Percentiles rank a stretch among this genome's conserved stretches.
phyloP scores from a whole-genome alignment of 306 rosid species.

The Arachis hypogaea region DNA sequence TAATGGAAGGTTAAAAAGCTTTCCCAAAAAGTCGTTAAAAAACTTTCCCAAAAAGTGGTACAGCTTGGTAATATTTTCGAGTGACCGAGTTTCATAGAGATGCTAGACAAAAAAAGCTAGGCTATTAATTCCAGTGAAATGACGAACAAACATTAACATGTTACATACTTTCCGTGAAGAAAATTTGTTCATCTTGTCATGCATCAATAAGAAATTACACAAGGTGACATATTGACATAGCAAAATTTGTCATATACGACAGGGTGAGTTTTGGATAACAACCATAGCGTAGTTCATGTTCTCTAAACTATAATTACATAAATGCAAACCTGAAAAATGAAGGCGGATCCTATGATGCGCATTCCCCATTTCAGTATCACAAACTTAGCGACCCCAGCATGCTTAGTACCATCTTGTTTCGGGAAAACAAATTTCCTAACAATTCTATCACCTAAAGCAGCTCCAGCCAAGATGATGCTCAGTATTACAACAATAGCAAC shows the following conservation, averaged over 20 bases:
- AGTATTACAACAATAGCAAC: constrained; percentile 62
- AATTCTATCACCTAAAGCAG: constrained; percentile 80
- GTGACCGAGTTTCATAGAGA: too few species aligned
- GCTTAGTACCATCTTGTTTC: constrained; percentile 73
- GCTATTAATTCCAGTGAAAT: too few species aligned
- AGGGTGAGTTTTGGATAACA: not conserved
- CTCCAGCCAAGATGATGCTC: constrained; percentile 70
- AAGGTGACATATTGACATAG: not conserved
- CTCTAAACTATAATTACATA: not conserved
- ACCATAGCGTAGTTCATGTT: not conserved
- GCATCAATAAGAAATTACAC: too few species aligned
- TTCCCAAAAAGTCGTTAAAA: too few species aligned
- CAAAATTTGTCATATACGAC: constrained; percentile 20
- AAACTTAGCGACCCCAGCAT: constrained; percentile 74
- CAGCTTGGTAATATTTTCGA: too few species aligned
- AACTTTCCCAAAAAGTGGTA: too few species aligned
- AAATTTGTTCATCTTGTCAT: too few species aligned
- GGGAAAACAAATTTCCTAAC: constrained; percentile 78
- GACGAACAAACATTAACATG: too few species aligned
- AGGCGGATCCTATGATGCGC: constrained; percentile 59
- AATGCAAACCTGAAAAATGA: constrained; percentile 65
- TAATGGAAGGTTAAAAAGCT: too few species aligned
- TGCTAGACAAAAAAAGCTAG: too few species aligned
- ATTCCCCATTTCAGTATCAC: constrained; percentile 72
- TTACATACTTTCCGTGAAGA: too few species aligned